Conservation (phyloP, 2,329 filamentous ascomycete species). For the Harringtonia lauricola region DNA sequence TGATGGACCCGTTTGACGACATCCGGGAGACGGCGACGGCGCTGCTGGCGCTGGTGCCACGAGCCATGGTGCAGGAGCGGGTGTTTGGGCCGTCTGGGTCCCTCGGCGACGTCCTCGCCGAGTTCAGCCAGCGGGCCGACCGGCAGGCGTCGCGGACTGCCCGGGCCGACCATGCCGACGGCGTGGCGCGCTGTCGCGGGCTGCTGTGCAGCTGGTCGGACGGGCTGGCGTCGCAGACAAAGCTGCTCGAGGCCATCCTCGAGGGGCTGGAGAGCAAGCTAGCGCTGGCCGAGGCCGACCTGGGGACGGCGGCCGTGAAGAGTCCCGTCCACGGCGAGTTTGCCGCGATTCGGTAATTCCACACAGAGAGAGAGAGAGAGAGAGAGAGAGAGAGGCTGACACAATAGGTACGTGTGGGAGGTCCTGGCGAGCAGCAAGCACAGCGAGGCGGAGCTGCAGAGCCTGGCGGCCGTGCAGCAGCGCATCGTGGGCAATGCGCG, state of each 20-base stretch:
- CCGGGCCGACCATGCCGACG: constrained; percentile 85
- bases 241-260: constrained; percentile 47
- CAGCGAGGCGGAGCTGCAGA: constrained; percentile 21
- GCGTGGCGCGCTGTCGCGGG: constrained; percentile 67
- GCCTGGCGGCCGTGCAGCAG: constrained; percentile 31
- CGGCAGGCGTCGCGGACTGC: constrained; percentile 57
- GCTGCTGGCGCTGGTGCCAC: constrained; percentile 38
- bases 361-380: not conserved
- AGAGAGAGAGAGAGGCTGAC: not conserved
- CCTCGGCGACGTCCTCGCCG: constrained; percentile 23
- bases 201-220: constrained; percentile 51
- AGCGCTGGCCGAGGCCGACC: constrained; percentile 47
- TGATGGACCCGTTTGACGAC: constrained; percentile 89
- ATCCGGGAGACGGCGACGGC: constrained; percentile 52
- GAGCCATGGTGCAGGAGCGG: not conserved
- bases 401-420: constrained; percentile 42
- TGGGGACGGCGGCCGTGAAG: constrained; percentile 54
- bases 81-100: not conserved
- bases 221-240: constrained; percentile 28
- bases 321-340: constrained; percentile 61
- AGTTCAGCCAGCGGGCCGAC: constrained; percentile 42
- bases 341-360: constrained; percentile 51
- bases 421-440: constrained; percentile 32
- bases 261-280: constrained; percentile 55
- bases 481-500: constrained; percentile 50